These are phyloP conservation scores for Neurospora hispaniola DNA, from an alignment of 495 filamentous ascomycete genomes.

Conservation along the genomic window DNA sequence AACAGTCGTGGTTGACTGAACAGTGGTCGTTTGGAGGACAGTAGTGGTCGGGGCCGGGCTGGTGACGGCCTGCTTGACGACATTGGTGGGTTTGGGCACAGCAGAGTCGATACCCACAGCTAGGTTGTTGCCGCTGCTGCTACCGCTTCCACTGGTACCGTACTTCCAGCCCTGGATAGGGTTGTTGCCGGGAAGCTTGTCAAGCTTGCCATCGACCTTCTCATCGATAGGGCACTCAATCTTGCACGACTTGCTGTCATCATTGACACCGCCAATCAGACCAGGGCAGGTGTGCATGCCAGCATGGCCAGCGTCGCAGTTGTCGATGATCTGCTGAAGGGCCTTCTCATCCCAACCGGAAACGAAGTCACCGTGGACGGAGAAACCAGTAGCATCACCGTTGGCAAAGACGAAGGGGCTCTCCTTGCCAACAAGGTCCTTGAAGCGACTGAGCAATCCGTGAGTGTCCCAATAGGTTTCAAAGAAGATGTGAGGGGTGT, in stretches of 20 bases:
- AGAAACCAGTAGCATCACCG: conserved; percentile 47
- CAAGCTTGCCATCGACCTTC: conserved; percentile 20
- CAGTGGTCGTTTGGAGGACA: conserved; percentile 33
- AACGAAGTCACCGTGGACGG: conserved; percentile 60
- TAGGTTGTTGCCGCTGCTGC: conserved; percentile 11
- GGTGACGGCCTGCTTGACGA: conserved; percentile 5
- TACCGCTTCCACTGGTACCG: conserved; percentile 19
- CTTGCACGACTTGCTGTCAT: conserved; percentile 33
- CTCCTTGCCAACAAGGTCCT: conserved; percentile 44
- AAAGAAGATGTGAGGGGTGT: conserved; percentile 51
- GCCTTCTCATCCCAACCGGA: conserved; percentile 57
- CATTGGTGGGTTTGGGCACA: background rate
- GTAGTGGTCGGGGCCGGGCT: conserved; percentile 13
- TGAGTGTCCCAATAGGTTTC: conserved; percentile 58
- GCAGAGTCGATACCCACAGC: conserved; percentile 4
- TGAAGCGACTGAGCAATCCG: conserved; percentile 39
- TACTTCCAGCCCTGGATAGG: conserved; percentile 30
- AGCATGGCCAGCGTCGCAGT: conserved; percentile 43
- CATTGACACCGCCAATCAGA: conserved; percentile 31
- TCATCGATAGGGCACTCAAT: conserved; percentile 32
- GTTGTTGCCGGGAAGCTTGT: conserved; percentile 51
- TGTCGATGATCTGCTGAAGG: conserved; percentile 49
- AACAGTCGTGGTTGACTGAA: conserved; percentile 39
- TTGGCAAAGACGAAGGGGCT: conserved; percentile 57
- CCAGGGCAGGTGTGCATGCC: conserved; percentile 47